Conservation (phyloP, 768 basidiomycete genomes). For the Collybia sp. region DNA sequence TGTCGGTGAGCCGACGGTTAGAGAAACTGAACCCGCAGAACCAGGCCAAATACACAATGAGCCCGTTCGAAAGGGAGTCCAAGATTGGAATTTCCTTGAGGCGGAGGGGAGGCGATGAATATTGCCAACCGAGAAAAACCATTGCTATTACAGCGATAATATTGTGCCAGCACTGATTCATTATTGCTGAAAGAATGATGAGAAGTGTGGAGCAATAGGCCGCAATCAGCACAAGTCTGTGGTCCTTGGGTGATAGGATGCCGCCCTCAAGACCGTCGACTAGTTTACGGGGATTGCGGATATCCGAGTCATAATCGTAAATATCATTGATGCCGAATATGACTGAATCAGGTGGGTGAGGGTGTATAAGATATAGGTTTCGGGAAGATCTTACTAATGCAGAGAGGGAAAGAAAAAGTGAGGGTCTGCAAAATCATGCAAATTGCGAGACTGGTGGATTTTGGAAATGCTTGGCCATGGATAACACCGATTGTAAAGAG, state of each 20-base stretch:
- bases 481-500: too few relatives aligned
- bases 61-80: slow-evolving; percentile 10
- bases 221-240: slow-evolving; percentile 5
- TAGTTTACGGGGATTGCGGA: slow-evolving; percentile 12
- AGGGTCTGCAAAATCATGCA: slow-evolving; percentile 10
- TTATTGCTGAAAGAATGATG: slow-evolving; percentile 3
- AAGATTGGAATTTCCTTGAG: slow-evolving; percentile 9
- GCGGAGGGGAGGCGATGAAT: slow-evolving; percentile 11
- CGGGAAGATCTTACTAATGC: neutral
- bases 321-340: slow-evolving; percentile 12
- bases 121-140: slow-evolving; percentile 9
- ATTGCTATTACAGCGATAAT: slow-evolving; percentile 4
- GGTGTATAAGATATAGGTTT: too few relatives aligned
- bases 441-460: slow-evolving; percentile 7
- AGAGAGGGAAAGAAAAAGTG: neutral
- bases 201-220: slow-evolving; percentile 9
- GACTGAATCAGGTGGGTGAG: slow-evolving; percentile 1
- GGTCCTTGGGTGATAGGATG: slow-evolving; percentile 7
- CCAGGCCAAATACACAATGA: slow-evolving; percentile 10
- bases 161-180: slow-evolving; percentile 6
- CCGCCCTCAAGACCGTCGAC: slow-evolving; percentile 7
- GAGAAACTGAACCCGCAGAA: slow-evolving; percentile 13
- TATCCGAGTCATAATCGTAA: slow-evolving; percentile 11
- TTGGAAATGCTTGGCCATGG: neutral
- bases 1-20: slow-evolving; percentile 1